Percentiles rank a stretch among this genome's conserved stretches.
phyloP scores from a whole-genome alignment of 2,329 filamentous ascomycete species.

The Microdochium trichocladiopsis region DNA sequence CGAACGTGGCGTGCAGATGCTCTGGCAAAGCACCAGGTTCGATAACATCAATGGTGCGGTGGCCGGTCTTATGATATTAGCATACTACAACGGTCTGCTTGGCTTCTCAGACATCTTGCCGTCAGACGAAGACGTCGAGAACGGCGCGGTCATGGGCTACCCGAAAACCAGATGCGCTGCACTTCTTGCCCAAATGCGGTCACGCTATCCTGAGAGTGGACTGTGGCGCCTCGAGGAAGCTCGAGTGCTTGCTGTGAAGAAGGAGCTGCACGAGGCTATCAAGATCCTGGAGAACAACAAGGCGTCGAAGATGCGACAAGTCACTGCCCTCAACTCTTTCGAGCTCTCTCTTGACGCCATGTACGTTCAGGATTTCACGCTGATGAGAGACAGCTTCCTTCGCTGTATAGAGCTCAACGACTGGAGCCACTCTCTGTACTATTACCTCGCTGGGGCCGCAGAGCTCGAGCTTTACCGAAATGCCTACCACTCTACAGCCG shows the following conservation, averaged over 20 bases:
- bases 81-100: constrained; percentile 82
- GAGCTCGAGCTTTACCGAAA: constrained; percentile 78
- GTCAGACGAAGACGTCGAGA: constrained; percentile 45
- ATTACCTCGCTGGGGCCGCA: constrained; percentile 74
- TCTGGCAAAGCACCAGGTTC: constrained; percentile 86
- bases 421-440: constrained; percentile 87
- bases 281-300: constrained; percentile 52
- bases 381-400: constrained; percentile 69
- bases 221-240: constrained; percentile 89
- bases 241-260: constrained; percentile 62
- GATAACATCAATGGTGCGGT: constrained; percentile 90
- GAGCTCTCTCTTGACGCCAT: constrained; percentile 74
- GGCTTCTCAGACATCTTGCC: constrained; percentile 85
- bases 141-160: constrained; percentile 57
- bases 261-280: constrained; percentile 61
- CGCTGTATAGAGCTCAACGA: constrained; percentile 73
- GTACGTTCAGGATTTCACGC: constrained; percentile 69
- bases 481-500: constrained; percentile 30
- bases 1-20: constrained; percentile 70
- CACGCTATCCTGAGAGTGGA: constrained; percentile 71
- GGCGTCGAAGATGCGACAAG: constrained; percentile 75
- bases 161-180: constrained; percentile 60
- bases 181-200: constrained; percentile 67
- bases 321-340: constrained; percentile 78
- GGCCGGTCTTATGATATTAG: constrained; percentile 71